Conservation (phyloP, 129 eudicot genomes). For the Helichrysum umbraculigerum region DNA sequence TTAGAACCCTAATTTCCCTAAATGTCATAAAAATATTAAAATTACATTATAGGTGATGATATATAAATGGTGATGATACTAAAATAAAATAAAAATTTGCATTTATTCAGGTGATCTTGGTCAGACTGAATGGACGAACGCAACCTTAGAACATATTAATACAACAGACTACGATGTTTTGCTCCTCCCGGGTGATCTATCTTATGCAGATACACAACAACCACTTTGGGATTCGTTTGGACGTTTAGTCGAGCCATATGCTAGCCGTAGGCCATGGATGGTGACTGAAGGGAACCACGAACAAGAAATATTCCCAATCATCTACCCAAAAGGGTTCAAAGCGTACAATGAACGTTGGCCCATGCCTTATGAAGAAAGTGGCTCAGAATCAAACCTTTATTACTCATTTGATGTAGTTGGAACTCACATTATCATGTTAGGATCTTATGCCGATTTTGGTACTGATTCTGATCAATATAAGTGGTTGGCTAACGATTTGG, state of each 20-base stretch:
- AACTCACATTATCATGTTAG: constrained; percentile 67
- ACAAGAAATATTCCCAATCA: constrained; percentile 58
- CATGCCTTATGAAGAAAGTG: constrained; percentile 71
- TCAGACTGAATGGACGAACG: constrained; percentile 82
- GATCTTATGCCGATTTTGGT: constrained; percentile 62
- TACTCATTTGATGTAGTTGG: constrained; percentile 76
- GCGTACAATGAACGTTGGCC: constrained; percentile 78
- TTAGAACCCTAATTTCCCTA: background rate
- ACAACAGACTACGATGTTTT: constrained; percentile 62
- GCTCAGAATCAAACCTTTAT: constrained; percentile 65
- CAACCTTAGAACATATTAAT: constrained; percentile 65
- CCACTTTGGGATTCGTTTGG: constrained; percentile 92
- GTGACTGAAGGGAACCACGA: constrained; percentile 92
- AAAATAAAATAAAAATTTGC: background rate
- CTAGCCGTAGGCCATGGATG: constrained; percentile 87
- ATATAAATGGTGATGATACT: background rate
- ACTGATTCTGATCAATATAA: constrained; percentile 55
- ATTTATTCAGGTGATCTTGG: constrained; percentile 71
- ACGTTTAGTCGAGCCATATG: constrained; percentile 77
- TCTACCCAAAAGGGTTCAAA: constrained; percentile 54
- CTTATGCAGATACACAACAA: constrained; percentile 77
- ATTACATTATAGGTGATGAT: background rate
- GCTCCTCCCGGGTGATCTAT: constrained; percentile 78
- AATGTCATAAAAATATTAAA: background rate
- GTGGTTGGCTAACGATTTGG: constrained; percentile 72